Base-by-base conservation (phyloP, 768 basidiomycete genomes). In the Calvatia gigantea region DNA sequence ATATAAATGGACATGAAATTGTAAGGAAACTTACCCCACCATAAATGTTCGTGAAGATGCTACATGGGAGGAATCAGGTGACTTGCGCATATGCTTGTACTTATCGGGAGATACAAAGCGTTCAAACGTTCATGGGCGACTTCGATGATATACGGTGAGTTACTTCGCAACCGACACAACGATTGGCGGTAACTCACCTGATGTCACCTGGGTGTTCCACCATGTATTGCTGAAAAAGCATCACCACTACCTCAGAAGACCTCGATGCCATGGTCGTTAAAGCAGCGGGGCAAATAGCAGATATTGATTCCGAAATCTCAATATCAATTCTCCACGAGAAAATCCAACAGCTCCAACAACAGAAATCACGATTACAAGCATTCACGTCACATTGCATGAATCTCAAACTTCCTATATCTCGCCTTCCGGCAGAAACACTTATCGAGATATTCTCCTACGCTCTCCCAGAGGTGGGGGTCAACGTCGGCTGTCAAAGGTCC, bases 11-110 rank as follows among this genome's bases (percentile, higher is more conserved):
- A 47, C 44, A 19, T 28, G 23, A 2, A 5, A 21, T 11, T 17
- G 15, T 46, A 29, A 12, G 25, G 23, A 33, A 23, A 43, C 91
- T 59, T 67, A 98, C 94, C 58, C 97, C 96, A 60, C 98, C 97
- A 57, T 98, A 99, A 31, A 97, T 99, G 61, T 86, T 93, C 17
- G 97, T 94, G 62, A 99, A 96, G 61, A 82, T 87, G 1, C 92
- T 85, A n/a, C n/a, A n/a, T n/a, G n/a, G n/a, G n/a, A n/a, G n/a
- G n/a, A n/a, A n/a, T n/a, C n/a, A n/a, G n/a, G n/a, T n/a, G n/a
- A n/a, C n/a, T n/a, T n/a, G n/a, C n/a, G n/a, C n/a, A n/a, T n/a
- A n/a, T n/a, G n/a, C n/a, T n/a, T n/a, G n/a, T n/a, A n/a, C n/a
- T n/a, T n/a, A n/a, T n/a, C n/a, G n/a, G n/a, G n/a, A n/a, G n/a